Evolutionary conservation across 2,329 filamentous ascomycete species (phyloP).

Genomic region (Camillea tinctor): DNA sequence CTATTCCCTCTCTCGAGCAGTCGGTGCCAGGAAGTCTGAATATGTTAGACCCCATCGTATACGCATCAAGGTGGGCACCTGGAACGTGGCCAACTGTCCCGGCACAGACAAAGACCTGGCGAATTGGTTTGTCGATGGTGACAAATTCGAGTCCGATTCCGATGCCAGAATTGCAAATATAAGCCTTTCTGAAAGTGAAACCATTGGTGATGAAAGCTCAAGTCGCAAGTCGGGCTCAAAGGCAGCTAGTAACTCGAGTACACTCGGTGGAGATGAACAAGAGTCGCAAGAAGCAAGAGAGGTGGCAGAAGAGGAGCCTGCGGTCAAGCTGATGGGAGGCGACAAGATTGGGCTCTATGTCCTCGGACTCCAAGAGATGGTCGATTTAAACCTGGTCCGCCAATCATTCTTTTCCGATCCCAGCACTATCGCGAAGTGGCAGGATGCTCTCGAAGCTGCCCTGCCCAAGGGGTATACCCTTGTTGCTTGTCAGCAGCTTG

Average conservation of each 20-base stretch:
- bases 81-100: conserved; percentile 87
- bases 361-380: conserved; percentile 86
- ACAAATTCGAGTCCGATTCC: conserved; percentile 65
- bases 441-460: conserved; percentile 68
- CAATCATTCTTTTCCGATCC: conserved; percentile 79
- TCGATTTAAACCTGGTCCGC: conserved; percentile 76
- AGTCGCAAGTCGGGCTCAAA: conserved; percentile 13
- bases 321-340: conserved; percentile 50
- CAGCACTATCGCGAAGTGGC: conserved; percentile 73
- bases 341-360: conserved; percentile 86
- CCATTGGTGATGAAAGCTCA: conserved; percentile 27
- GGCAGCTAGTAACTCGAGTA: conserved; percentile 1
- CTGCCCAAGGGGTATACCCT: conserved; percentile 76
- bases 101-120: conserved; percentile 86
- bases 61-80: conserved; percentile 86
- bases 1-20: conserved; percentile 59
- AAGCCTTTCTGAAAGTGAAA: conserved; percentile 40
- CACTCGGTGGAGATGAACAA: conserved; percentile 8
- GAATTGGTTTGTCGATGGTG: conserved; percentile 81
- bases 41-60: conserved; percentile 74
- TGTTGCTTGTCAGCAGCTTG: conserved; percentile 78
- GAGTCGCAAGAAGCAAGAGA: conserved; percentile 32
- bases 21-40: conserved; percentile 74
- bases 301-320: conserved; percentile 42
- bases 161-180: conserved; percentile 61